Conservation (phyloP, 805 yeast species). For the Priceomyces melissophilus region DNA sequence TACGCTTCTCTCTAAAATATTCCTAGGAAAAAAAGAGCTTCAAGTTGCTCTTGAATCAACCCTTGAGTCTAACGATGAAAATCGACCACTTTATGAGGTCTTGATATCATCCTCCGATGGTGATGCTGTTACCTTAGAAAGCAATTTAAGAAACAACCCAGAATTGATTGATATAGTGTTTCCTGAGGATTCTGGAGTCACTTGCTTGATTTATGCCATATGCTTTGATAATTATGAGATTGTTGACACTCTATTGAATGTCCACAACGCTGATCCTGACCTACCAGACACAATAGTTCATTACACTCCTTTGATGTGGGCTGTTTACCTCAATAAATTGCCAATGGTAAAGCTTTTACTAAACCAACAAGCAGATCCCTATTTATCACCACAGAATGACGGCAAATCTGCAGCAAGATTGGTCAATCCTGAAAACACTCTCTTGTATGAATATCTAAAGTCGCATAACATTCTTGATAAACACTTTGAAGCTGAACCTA, state of each 20-base stretch:
- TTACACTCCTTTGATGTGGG: constrained; percentile 85
- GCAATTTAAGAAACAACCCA: constrained; percentile 18
- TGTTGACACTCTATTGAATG: constrained; percentile 44
- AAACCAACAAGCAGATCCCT: constrained; percentile 62
- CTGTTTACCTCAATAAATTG: constrained; percentile 59
- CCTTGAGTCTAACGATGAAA: constrained; percentile 6
- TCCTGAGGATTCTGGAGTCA: constrained; percentile 30
- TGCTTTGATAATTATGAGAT: constrained; percentile 49
- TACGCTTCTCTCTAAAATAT: constrained; percentile 23
- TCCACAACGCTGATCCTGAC: constrained; percentile 47
- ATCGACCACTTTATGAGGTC: constrained; percentile 19
- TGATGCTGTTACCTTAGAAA: constrained; percentile 33
- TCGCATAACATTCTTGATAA: constrained; percentile 40
- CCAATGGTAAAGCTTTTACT: constrained; percentile 55
- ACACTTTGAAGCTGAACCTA: constrained; percentile 11
- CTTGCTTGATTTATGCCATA: constrained; percentile 47
- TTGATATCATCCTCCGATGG: constrained; percentile 35
- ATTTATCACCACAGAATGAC: constrained; percentile 26
- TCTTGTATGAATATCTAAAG: constrained; percentile 56
- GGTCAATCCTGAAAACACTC: constrained; percentile 48
- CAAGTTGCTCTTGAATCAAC: constrained; percentile 15
- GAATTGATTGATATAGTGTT: constrained; percentile 17
- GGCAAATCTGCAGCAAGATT: constrained; percentile 55
- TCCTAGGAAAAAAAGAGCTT: constrained; percentile 25
- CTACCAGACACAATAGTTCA: constrained; percentile 46